Evolutionary conservation across 2,329 filamentous ascomycete genomes (phyloP).

Genomic region (Neofusicoccum ribis): DNA sequence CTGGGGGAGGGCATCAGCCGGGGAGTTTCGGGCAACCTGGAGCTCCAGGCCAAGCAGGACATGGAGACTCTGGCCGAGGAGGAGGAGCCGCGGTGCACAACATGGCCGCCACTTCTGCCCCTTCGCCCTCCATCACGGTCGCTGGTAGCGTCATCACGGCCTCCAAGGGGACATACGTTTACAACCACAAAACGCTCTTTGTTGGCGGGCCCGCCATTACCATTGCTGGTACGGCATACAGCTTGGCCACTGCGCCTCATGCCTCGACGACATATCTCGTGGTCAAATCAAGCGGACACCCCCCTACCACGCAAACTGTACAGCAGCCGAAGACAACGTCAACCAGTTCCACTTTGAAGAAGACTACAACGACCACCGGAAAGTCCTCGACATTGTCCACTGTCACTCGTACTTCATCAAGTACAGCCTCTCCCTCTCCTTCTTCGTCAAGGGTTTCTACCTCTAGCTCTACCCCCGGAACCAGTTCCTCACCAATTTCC

Average conservation of each 20-base stretch:
- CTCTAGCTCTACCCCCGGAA: neutral
- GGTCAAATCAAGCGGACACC: neutral
- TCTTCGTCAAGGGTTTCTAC: neutral
- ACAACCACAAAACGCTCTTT: neutral
- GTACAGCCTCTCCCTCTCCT: neutral
- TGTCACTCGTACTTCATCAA: neutral
- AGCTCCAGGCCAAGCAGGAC: neutral
- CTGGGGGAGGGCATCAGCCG: neutral
- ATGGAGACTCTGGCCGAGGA: neutral
- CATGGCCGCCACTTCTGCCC: neutral
- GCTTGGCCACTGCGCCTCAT: neutral
- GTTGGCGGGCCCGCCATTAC: neutral
- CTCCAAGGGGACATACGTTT: neutral
- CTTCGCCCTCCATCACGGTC: neutral
- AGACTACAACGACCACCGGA: neutral
- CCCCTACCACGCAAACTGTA: neutral
- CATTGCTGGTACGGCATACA: constrained; percentile 2
- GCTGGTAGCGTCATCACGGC: neutral
- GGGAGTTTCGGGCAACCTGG: neutral
- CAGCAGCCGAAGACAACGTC: neutral
- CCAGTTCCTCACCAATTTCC: neutral
- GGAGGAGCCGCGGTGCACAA: neutral
- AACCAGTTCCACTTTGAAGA: neutral
- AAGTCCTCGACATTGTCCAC: neutral
- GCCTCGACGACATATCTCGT: constrained; percentile 3